Evolutionary conservation across 2,329 filamentous ascomycete genomes (phyloP).

Genomic region (Chalara sp.): DNA sequence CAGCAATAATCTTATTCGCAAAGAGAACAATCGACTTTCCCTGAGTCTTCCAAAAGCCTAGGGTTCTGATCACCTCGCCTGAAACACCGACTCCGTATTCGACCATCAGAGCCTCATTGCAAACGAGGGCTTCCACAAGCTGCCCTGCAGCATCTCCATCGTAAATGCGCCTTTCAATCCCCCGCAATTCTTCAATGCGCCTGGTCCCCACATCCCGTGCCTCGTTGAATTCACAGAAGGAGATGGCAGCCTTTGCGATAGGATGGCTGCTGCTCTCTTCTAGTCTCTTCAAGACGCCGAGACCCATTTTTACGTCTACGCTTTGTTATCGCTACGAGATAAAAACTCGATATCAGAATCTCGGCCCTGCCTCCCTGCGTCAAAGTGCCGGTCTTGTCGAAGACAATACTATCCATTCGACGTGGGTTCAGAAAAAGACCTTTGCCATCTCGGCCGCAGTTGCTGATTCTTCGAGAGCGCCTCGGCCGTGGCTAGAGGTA

Average conservation of each 20-base stretch:
- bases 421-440: too few relatives aligned
- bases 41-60: slow-evolving; percentile 52
- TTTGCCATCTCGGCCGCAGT: too few relatives aligned
- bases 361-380: slow-evolving; percentile 60
- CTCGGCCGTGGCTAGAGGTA: too few relatives aligned
- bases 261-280: slow-evolving; percentile 72
- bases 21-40: slow-evolving; percentile 59
- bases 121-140: slow-evolving; percentile 49
- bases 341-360: slow-evolving; percentile 30
- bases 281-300: slow-evolving; percentile 51
- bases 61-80: slow-evolving; percentile 24
- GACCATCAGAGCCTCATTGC: slow-evolving; percentile 65
- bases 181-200: slow-evolving; percentile 59
- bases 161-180: slow-evolving; percentile 34
- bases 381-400: slow-evolving; percentile 55
- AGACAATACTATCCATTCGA: slow-evolving; percentile 50
- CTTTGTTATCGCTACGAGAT: not conserved
- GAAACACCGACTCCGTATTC: slow-evolving; percentile 38
- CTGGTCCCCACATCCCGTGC: slow-evolving; percentile 27
- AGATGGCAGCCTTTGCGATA: slow-evolving; percentile 62
- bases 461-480: too few relatives aligned
- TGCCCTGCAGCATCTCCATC: too few relatives aligned
- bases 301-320: slow-evolving; percentile 29
- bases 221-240: slow-evolving; percentile 44
- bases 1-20: too few relatives aligned